Base-by-base conservation (phyloP, 1,139 yeast species). In the Taphrina wiesneri region DNA sequence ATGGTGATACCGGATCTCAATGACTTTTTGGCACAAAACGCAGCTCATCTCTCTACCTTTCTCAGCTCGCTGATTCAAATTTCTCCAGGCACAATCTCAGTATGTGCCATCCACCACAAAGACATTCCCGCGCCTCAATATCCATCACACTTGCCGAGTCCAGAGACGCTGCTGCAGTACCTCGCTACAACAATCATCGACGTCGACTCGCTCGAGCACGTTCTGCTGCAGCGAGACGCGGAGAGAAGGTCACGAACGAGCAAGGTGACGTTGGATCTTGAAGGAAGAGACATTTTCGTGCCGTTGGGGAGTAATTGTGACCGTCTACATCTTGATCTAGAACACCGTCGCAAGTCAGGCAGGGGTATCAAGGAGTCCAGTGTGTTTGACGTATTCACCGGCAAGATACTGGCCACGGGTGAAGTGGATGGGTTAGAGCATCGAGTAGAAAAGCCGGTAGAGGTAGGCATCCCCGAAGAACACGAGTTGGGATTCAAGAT, bases 401-500 rank as follows among this genome's bases (percentile, higher is more conserved):
- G 39, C 25, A 30, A 23, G 19, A 34, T 52, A 2, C 43, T 30
- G 19, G 26, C 47, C 15, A 45, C 56, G 47, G 41, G 13, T n/a
- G 52, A 60, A n/a, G 57, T 49, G 11, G 39, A 41, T 5, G 57
- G 43, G 1, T 41, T 60, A 15, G 47, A 36, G 23, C 26, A 36
- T 21, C 19, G 36, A 17, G n/a, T 15, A n/a, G 56, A 47, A 25
- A 43, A 13, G 26, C 26, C 51, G n/a, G 39, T 17, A 5, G 30
- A 51, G 21, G 52, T 30, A 19, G 65, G 41, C 13, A 81, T 80
- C n/a, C 74, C 87, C 67, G 77, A 91, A 66, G 83, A 86, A 70
- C 90, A 82, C 61, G 80, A 92, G 71, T 89, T 97, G 0, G 92
- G 98, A 0, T 93, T 93, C 78, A 91, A 91, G 71, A 78, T 93